Evolutionary conservation across 148 eudicot species (phyloP), one percentile per base, ranked within the genome.

Genomic region (Rhododendron simsii): DNA sequence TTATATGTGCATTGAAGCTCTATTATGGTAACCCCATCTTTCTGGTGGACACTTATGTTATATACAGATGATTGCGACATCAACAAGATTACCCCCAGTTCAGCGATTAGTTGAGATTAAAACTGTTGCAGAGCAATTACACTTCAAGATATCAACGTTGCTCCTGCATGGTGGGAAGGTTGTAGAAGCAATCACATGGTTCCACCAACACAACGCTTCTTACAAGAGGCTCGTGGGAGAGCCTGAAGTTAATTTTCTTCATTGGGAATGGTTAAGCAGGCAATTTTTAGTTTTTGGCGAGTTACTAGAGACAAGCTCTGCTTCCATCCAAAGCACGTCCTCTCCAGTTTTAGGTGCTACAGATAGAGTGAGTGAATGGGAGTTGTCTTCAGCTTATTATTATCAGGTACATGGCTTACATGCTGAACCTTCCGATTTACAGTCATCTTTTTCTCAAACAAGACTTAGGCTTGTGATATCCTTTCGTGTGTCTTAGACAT

Each of bases 191-290:
- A 93, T 94, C 78, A 87, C 88, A 83, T 94, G 99, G 98, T 97
- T 97, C 88, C 95, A 91, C 84, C 98, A 91, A 88, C 99, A 97
- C 83, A 90, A 50, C 89, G 84, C 87, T 87, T 88, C 93, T 87
- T 97, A 95, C 87, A 92, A 89, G 88, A 94, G 84, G 90, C 95
- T 97, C 80, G 86, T 91, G 57, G 99, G 99, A 86, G 90, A 90
- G 21, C 89, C 95, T 76, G 96, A 97, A 89, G 96, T 91, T 83
- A 93, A 89, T 90, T 97, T 94, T 91, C 93, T 94, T 89, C 98
- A 97, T 82, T 97, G 99, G 99, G 98, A 95, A 87, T 97, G 99
- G 99, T 88, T 95, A 75, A 93, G 98, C 93, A 92, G 98, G 86
- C 99, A 97, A 84, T 97, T 91, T 92, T 87, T 97, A 91, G 98